Conservation (phyloP, 2,329 filamentous ascomycete genomes). For the Rutstroemia sp. region DNA sequence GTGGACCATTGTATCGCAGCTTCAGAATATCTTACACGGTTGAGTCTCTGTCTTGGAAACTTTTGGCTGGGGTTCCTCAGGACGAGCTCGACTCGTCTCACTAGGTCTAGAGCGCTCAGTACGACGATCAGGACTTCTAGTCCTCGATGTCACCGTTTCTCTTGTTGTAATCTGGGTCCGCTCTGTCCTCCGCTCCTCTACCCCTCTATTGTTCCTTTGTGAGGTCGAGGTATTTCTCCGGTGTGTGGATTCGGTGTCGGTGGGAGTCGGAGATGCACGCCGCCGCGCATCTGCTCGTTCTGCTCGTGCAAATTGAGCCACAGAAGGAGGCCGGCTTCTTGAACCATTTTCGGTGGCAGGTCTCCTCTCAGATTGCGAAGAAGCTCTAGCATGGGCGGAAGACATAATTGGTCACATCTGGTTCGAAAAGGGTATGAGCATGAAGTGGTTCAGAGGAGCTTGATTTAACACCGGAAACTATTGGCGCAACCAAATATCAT, state of each 20-base stretch:
- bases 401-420: constrained; percentile 28
- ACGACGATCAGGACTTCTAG: constrained; percentile 47
- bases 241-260: constrained; percentile 34
- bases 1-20: neutral
- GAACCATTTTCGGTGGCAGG: constrained; percentile 25
- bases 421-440: constrained; percentile 6
- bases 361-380: constrained; percentile 26
- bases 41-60: constrained; percentile 40
- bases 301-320: constrained; percentile 18
- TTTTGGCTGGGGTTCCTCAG: constrained; percentile 22
- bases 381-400: constrained; percentile 27
- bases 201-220: constrained; percentile 39
- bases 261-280: constrained; percentile 23
- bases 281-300: constrained; percentile 20
- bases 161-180: constrained; percentile 50
- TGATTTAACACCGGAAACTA: neutral
- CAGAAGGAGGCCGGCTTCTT: constrained; percentile 25
- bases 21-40: constrained; percentile 35
- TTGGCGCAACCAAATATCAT: constrained; percentile 1
- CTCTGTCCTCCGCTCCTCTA: constrained; percentile 46
- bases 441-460: neutral
- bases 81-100: constrained; percentile 21
- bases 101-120: constrained; percentile 15
- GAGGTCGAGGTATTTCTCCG: constrained; percentile 52
- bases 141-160: constrained; percentile 53